Evolutionary conservation across 768 basidiomycete species (phyloP), one percentile per base, ranked within the genome.

Genomic region (Heimioporus sp.): DNA sequence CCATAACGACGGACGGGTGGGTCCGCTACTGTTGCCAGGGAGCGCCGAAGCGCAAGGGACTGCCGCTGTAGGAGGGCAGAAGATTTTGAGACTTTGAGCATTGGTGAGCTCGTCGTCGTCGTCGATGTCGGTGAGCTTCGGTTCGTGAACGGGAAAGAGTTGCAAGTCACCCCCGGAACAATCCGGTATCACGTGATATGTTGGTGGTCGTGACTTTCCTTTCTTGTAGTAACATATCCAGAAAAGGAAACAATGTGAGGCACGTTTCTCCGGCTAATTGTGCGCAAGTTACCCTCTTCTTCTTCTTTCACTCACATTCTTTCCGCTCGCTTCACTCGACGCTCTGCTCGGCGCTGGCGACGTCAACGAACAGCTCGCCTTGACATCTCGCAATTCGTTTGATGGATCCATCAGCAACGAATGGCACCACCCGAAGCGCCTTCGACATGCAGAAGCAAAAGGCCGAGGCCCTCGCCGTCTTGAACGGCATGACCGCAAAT

Each of bases 1-100:
- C 96, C 96, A 64, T 98, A 96, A 54, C 82, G 83, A 58, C 93
- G 80, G 17, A 95, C 90, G 30, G 94, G 95, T n/a, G 90, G 76
- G 65, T 91, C 85, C 35, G 83, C 80, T 32, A 86, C 83, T 9
- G 91, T 92, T 41, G 91, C 92, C 57, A 93, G 55, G 17, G 56
- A 45, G 42, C 67, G 67, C 10, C 21, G 45, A 36, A 62, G 53
- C 3, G 51, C n/a, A 4, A 57, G 53, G 9, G 57, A 53, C 43
- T 43, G 55, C 39, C 54, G 58, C 58, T 51, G 64, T 0, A 68
- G 38, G 48, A 60, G 43, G 17, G 56, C 59, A 45, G 63, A 54
- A 31, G 65, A 45, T 54, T 65, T 66, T 57, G 67, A 59, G 53
- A 54, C 48, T 44, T 42, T 62, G 59, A 68, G 63, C 67, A 68